These are phyloP conservation scores for Naganishia randhawae DNA, from an alignment of 768 basidiomycete genomes.

Conservation along the genomic window DNA sequence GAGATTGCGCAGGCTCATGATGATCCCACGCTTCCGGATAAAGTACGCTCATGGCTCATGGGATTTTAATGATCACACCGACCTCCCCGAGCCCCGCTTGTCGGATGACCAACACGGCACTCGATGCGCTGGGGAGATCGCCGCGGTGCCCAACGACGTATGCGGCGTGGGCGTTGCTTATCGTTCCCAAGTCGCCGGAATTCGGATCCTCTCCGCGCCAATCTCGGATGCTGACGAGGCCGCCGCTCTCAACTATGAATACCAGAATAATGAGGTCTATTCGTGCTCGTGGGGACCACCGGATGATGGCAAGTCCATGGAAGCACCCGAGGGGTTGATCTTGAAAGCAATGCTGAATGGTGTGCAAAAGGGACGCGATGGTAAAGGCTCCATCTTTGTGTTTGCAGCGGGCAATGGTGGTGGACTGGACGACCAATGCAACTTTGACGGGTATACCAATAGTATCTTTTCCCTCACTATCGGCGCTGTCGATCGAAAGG, in stretches of 20 bases:
- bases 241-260: slow-evolving; percentile 87
- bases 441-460: slow-evolving; percentile 99
- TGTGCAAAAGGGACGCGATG: slow-evolving; percentile 78
- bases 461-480: slow-evolving; percentile 95
- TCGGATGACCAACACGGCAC: slow-evolving; percentile 95
- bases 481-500: slow-evolving; percentile 88
- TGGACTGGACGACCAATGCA: slow-evolving; percentile 86
- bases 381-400: slow-evolving; percentile 89
- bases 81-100: slow-evolving; percentile 79
- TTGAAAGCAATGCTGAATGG: slow-evolving; percentile 92
- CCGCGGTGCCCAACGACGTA: slow-evolving; percentile 82
- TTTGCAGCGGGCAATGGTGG: slow-evolving; percentile 98
- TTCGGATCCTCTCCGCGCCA: slow-evolving; percentile 89
- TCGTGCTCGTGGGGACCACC: slow-evolving; percentile 98
- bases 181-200: slow-evolving; percentile 81
- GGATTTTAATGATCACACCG: slow-evolving; percentile 91
- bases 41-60: slow-evolving; percentile 84
- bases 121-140: slow-evolving; percentile 94
- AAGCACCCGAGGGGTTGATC: slow-evolving; percentile 84
- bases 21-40: background rate
- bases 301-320: slow-evolving; percentile 91
- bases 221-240: slow-evolving; percentile 96
- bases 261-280: slow-evolving; percentile 84
- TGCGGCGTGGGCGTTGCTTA: slow-evolving; percentile 96
- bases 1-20: background rate